Percentiles rank a stretch among this genome's conserved stretches.
These are phyloP conservation scores for Hemileia vastatrix DNA, from an alignment of 1,284 basidiomycete genomes.

Conservation along the genomic window DNA sequence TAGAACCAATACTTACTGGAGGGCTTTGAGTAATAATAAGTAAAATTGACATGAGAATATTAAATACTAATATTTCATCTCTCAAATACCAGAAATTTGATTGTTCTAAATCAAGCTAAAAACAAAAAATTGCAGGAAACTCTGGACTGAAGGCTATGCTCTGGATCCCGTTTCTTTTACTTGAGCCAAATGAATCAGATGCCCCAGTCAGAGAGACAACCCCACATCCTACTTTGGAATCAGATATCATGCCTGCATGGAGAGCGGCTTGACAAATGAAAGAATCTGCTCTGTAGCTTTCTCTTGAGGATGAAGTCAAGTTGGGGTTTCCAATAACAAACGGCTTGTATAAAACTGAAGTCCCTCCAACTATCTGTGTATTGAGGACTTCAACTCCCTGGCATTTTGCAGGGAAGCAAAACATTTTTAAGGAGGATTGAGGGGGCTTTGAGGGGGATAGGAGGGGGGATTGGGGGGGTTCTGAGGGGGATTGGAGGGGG, in stretches of 20 bases:
- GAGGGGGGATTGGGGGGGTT: no score
- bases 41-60: slow-evolving; percentile 31
- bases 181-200: slow-evolving; percentile 24
- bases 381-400: slow-evolving; percentile 1
- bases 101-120: slow-evolving; percentile 25
- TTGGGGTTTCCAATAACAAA: slow-evolving; percentile 4
- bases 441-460: no score
- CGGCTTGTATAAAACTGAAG: slow-evolving; percentile 1
- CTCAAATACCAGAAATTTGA: slow-evolving; percentile 32
- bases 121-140: slow-evolving; percentile 35
- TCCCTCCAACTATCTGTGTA: slow-evolving; percentile 3
- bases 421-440: no score
- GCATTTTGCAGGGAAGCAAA: slow-evolving; percentile 8
- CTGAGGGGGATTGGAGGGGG: no score
- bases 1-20: neutral
- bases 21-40: slow-evolving; percentile 26
- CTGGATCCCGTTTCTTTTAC: slow-evolving; percentile 28
- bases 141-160: slow-evolving; percentile 31
- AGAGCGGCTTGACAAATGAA: slow-evolving; percentile 41
- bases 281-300: slow-evolving; percentile 36
- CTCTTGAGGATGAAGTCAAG: no score
- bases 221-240: slow-evolving; percentile 34
- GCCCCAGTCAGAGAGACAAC: slow-evolving; percentile 29
- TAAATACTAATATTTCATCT: slow-evolving; percentile 31
- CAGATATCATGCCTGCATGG: slow-evolving; percentile 36